phyloP scores from a whole-genome alignment of 169 alveolate genomes.

The Cryptosporidium sp. region DNA sequence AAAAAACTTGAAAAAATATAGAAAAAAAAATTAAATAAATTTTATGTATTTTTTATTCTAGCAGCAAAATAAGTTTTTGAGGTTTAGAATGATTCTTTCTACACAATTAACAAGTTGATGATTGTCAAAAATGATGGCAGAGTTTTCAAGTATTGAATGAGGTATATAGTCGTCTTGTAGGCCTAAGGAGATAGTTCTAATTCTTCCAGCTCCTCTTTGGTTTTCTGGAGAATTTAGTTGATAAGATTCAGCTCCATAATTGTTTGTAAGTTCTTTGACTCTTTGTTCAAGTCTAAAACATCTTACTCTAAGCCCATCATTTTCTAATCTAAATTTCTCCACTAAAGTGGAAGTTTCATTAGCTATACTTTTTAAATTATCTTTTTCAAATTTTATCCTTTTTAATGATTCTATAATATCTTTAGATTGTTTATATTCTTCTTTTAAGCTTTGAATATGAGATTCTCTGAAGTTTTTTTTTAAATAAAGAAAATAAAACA shows the following conservation, averaged over 20 bases:
- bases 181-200: slow-evolving; percentile 47
- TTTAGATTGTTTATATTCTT: slow-evolving; percentile 45
- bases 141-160: slow-evolving; percentile 29
- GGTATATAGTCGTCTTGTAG: slow-evolving; percentile 33
- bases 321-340: slow-evolving; percentile 62
- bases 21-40: not conserved
- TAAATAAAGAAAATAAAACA: not conserved
- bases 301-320: slow-evolving; percentile 63
- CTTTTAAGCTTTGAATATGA: slow-evolving; percentile 11
- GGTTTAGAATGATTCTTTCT: slow-evolving; percentile 10
- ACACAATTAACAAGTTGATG: slow-evolving; percentile 42
- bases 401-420: slow-evolving; percentile 36
- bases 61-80: slow-evolving; percentile 10
- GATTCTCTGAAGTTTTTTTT: slow-evolving; percentile 18
- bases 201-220: not conserved
- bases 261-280: slow-evolving; percentile 63
- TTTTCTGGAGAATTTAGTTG: not conserved
- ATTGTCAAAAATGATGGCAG: slow-evolving; percentile 27
- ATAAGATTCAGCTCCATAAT: slow-evolving; percentile 19
- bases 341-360: slow-evolving; percentile 41
- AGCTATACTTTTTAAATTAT: slow-evolving; percentile 40
- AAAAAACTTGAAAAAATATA: not conserved
- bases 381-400: slow-evolving; percentile 28
- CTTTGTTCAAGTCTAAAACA: slow-evolving; percentile 74
- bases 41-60: not conserved